Evolutionary conservation across 1,139 yeast genomes (phyloP).

Genomic region (Zygoascus sp.): DNA sequence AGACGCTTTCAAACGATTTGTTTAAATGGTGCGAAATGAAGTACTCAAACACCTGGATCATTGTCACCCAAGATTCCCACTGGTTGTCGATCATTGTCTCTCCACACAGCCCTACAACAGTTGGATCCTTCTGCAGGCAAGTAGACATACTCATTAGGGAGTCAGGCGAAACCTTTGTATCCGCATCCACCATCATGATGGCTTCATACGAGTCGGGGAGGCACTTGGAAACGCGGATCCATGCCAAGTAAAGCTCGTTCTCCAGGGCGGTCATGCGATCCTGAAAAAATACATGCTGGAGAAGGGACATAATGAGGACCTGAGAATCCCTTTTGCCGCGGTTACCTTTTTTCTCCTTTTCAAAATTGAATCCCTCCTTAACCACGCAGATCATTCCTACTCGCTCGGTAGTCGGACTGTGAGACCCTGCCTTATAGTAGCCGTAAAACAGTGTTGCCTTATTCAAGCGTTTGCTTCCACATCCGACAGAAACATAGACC

Average conservation of each 20-base stretch:
- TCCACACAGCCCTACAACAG: slow-evolving; percentile 36
- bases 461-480: slow-evolving; percentile 31
- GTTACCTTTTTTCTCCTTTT: slow-evolving; percentile 39
- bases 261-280: slow-evolving; percentile 36
- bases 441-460: slow-evolving; percentile 34
- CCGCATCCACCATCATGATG: slow-evolving; percentile 37
- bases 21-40: slow-evolving; percentile 37
- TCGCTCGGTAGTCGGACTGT: slow-evolving; percentile 54
- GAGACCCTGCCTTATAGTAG: slow-evolving; percentile 42
- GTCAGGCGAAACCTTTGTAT: slow-evolving; percentile 34
- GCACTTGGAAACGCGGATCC: slow-evolving; percentile 30
- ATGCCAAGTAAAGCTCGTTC: slow-evolving; percentile 32
- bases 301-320: slow-evolving; percentile 34
- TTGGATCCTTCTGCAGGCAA: slow-evolving; percentile 31
- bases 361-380: slow-evolving; percentile 32
- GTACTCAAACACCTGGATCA: slow-evolving; percentile 38
- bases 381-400: slow-evolving; percentile 35
- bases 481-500: slow-evolving; percentile 33
- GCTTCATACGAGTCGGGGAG: slow-evolving; percentile 34
- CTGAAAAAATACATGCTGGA: slow-evolving; percentile 37
- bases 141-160: slow-evolving; percentile 33
- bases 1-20: slow-evolving; percentile 37
- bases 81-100: slow-evolving; percentile 36
- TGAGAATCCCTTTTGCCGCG: slow-evolving; percentile 39
- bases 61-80: slow-evolving; percentile 34